Evolutionary conservation across 108 stramenopile species (phyloP).

Genomic region (Halocafeteria seosinensis): DNA sequence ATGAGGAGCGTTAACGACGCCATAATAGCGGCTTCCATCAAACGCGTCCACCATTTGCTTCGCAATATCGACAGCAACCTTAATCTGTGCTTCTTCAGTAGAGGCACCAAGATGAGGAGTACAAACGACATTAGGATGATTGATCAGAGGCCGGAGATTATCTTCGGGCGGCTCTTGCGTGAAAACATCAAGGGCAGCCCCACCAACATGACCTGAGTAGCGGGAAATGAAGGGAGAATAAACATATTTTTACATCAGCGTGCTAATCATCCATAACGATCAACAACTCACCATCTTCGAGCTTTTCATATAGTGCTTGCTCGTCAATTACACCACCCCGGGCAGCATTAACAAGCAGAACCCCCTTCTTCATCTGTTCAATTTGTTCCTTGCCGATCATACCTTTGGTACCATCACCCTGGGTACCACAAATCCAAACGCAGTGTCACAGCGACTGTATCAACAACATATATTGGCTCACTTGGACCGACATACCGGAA

Average conservation of each 20-base stretch:
- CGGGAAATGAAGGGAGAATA: too few species aligned
- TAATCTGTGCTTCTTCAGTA: slow-evolving; percentile 84
- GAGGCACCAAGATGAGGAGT: slow-evolving; percentile 85
- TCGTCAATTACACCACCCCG: slow-evolving; percentile 78
- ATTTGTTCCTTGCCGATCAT: slow-evolving; percentile 60
- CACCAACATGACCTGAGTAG: slow-evolving; percentile 14
- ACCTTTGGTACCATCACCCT: slow-evolving; percentile 57
- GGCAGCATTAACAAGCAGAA: slow-evolving; percentile 72
- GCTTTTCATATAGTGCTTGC: slow-evolving; percentile 59
- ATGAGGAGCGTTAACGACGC: background rate
- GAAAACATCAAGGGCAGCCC: background rate
- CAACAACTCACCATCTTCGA: too few species aligned
- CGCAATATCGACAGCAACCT: slow-evolving; percentile 71
- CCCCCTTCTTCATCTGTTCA: slow-evolving; percentile 50
- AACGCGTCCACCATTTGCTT: slow-evolving; percentile 50
- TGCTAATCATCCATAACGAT: too few species aligned
- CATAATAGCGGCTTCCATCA: background rate
- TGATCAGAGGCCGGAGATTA: background rate
- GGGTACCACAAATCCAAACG: too few species aligned
- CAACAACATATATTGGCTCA: too few species aligned
- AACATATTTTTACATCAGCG: too few species aligned
- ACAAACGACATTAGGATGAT: slow-evolving; percentile 61
- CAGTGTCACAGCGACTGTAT: too few species aligned
- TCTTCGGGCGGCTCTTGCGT: background rate
- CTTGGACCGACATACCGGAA: too few species aligned